phyloP scores from a whole-genome alignment of 2,329 filamentous ascomycete genomes.

The Ophiosphaerella narmari region DNA sequence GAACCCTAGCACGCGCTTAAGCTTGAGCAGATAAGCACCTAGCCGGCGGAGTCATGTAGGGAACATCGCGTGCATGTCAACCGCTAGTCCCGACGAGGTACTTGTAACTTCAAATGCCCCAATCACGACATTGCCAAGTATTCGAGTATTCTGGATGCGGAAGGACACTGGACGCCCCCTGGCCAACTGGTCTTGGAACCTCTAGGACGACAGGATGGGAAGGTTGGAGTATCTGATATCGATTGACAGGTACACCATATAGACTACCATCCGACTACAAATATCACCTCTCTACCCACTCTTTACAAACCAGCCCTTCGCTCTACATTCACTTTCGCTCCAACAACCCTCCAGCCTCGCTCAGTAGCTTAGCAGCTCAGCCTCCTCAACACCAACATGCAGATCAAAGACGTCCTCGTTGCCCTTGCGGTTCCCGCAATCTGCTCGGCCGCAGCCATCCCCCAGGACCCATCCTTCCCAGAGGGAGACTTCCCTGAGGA shows the following conservation, averaged over 20 bases:
- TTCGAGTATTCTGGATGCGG: conserved; percentile 8
- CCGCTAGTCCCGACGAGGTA: not conserved
- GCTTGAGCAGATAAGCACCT: conserved; percentile 17
- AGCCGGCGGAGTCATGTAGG: not conserved
- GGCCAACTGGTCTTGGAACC: conserved; percentile 20
- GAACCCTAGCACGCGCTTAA: conserved; percentile 4
- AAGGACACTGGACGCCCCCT: conserved; percentile 20
- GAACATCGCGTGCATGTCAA: not conserved
- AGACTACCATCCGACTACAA: conserved; percentile 17
- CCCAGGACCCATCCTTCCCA: conserved; percentile 17
- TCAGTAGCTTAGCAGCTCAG: not conserved
- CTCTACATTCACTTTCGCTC: conserved; percentile 10
- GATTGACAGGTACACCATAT: not conserved
- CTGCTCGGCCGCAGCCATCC: conserved; percentile 24
- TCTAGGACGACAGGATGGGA: conserved; percentile 12
- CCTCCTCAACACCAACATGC: conserved; percentile 18
- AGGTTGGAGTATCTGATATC: conserved; percentile 10
- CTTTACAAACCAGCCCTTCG: conserved; percentile 9
- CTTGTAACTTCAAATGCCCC: conserved; percentile 6
- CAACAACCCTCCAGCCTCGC: conserved; percentile 8
- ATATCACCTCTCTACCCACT: conserved; percentile 6
- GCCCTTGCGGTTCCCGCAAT: conserved; percentile 29
- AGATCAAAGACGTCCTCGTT: conserved; percentile 26
- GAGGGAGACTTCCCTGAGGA: conserved; percentile 2
- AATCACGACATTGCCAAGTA: conserved; percentile 1